phyloP scores from a whole-genome alignment of 768 basidiomycete species.

The Albatrellus ellisii region DNA sequence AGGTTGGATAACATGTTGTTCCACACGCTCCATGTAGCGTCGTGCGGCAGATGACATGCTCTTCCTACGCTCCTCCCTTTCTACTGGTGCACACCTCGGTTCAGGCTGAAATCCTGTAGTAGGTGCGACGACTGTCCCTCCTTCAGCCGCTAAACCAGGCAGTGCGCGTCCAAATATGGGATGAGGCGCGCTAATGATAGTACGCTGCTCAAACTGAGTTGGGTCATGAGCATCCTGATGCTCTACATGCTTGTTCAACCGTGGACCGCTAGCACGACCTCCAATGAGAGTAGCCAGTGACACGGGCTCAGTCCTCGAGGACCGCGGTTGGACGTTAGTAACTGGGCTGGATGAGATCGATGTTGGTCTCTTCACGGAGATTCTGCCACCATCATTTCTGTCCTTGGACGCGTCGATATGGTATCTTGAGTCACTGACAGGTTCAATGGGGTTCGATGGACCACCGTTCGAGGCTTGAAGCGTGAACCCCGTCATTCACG shows the following conservation, averaged over 20 bases:
- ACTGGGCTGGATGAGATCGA: not conserved
- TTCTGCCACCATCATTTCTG: not conserved
- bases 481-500: constrained; percentile 3
- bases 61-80: constrained; percentile 2
- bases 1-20: constrained; percentile 1
- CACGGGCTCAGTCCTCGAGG: constrained; percentile 39
- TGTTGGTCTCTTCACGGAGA: constrained; percentile 1
- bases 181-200: constrained; percentile 37
- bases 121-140: constrained; percentile 7
- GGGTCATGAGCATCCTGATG: constrained; percentile 57
- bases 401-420: not conserved
- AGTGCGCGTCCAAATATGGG: constrained; percentile 70
- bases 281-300: constrained; percentile 79
- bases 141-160: constrained; percentile 44
- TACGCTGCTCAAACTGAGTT: constrained; percentile 52
- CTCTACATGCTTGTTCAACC: constrained; percentile 58
- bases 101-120: constrained; percentile 5
- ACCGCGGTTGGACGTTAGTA: no score
- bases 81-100: not conserved
- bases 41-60: constrained; percentile 3
- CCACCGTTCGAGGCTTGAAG: no score
- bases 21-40: constrained; percentile 11
- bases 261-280: constrained; percentile 60
- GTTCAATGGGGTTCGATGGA: not conserved
- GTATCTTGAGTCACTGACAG: not conserved